Evolutionary conservation across 768 basidiomycete genomes (phyloP).

Genomic region (Leucocoprinus birnbaumii): DNA sequence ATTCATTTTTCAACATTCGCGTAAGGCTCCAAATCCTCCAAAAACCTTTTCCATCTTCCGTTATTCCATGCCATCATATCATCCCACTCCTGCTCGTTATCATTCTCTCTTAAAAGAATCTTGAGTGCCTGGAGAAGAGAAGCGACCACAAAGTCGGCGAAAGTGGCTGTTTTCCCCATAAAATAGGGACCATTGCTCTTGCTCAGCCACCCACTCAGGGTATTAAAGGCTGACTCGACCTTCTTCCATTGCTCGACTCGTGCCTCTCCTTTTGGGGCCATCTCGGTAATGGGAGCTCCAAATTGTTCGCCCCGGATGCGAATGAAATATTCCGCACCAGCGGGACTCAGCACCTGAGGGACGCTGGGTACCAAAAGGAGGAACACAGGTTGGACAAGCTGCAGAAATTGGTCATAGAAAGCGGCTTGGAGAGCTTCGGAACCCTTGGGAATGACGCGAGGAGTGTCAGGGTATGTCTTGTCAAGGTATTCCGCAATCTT

Average conservation of each 20-base stretch:
- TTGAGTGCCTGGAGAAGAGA: conserved; percentile 4
- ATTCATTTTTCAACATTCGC: not conserved
- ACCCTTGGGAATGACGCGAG: conserved; percentile 18
- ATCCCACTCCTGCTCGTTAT: conserved; percentile 18
- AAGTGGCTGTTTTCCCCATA: conserved; percentile 4
- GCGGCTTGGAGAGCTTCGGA: conserved; percentile 6
- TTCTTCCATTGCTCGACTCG: conserved; percentile 35
- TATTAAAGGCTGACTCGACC: conserved; percentile 21
- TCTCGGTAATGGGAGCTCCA: conserved; percentile 34
- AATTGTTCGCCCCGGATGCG: conserved; percentile 28
- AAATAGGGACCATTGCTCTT: not conserved
- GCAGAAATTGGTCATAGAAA: conserved; percentile 3
- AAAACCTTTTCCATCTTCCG: conserved; percentile 17
- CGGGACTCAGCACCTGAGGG: conserved; percentile 16
- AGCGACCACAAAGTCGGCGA: conserved; percentile 14
- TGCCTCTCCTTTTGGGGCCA: conserved; percentile 27
- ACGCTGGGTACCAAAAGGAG: conserved; percentile 9
- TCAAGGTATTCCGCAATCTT: conserved; percentile 47
- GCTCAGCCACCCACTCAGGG: conserved; percentile 10
- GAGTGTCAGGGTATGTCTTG: conserved; percentile 32
- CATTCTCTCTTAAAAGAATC: conserved; percentile 12
- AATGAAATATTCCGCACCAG: conserved; percentile 30
- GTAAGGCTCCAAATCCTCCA: conserved; percentile 12
- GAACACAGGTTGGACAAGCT: conserved; percentile 11
- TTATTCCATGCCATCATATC: conserved; percentile 18